These are phyloP conservation scores for Sporothrix pallida DNA, from an alignment of 2,329 filamentous ascomycete species.

Conservation along the genomic window DNA sequence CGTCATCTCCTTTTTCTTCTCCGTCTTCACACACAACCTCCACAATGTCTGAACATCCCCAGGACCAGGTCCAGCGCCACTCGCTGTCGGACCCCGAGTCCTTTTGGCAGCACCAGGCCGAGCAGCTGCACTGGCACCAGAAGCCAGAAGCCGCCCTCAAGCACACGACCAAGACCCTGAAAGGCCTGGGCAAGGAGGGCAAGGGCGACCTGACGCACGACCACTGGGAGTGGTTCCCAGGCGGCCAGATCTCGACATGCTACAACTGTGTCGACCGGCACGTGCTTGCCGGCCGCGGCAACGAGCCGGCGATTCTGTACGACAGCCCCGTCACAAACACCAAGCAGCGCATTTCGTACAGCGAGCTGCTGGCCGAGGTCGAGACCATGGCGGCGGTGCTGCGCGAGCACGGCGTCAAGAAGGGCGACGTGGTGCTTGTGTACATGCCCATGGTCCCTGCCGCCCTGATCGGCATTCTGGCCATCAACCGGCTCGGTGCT, in stretches of 20 bases:
- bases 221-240: conserved; percentile 89
- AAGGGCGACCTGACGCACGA: conserved; percentile 65
- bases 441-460: conserved; percentile 99
- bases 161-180: conserved; percentile 65
- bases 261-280: conserved; percentile 93
- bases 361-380: conserved; percentile 76
- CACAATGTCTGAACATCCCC: conserved; percentile 48
- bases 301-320: conserved; percentile 78
- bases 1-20: too few relatives aligned
- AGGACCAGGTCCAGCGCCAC: conserved; percentile 57
- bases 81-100: conserved; percentile 72
- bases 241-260: conserved; percentile 85
- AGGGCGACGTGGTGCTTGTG: conserved; percentile 85
- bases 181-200: not conserved
- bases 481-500: conserved; percentile 79
- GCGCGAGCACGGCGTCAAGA: conserved; percentile 78
- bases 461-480: conserved; percentile 83
- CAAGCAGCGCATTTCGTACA: conserved; percentile 77
- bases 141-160: conserved; percentile 68
- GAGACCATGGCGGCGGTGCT: conserved; percentile 82
- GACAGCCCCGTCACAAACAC: conserved; percentile 82
- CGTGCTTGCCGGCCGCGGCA: conserved; percentile 77
- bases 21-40: conserved; percentile 25
- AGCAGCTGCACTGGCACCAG: conserved; percentile 80
- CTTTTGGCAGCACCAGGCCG: conserved; percentile 79